These are phyloP conservation scores for Cryptococcus jaspeensis DNA, from an alignment of 1,284 basidiomycete species.

Conservation along the genomic window DNA sequence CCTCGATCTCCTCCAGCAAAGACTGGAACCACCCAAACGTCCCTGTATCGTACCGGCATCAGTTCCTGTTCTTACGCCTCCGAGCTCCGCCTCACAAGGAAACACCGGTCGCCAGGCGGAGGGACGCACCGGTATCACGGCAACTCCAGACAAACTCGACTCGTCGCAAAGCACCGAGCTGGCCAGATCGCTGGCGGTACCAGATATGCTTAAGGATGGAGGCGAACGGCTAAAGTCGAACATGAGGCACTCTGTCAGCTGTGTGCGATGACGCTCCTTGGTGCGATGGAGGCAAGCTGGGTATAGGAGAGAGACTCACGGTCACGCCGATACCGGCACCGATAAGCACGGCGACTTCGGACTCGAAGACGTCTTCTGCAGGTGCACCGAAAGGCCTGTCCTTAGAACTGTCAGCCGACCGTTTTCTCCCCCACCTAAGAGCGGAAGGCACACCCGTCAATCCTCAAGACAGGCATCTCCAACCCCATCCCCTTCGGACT, in stretches of 20 bases:
- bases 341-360: slow-evolving; percentile 78
- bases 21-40: slow-evolving; percentile 92
- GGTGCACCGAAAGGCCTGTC: slow-evolving; percentile 72
- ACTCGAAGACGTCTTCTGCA: slow-evolving; percentile 82
- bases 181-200: slow-evolving; percentile 77
- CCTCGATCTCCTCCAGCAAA: slow-evolving; percentile 77
- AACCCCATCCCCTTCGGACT: slow-evolving; percentile 53
- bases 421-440: too few relatives aligned
- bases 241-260: too few relatives aligned
- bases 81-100: too few relatives aligned
- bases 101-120: not conserved
- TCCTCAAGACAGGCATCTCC: slow-evolving; percentile 66
- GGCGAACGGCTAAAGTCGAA: slow-evolving; percentile 70
- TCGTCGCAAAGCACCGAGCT: slow-evolving; percentile 70
- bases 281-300: too few relatives aligned
- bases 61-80: not conserved
- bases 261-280: too few relatives aligned
- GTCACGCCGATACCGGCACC: slow-evolving; percentile 77
- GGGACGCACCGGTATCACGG: slow-evolving; percentile 62
- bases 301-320: slow-evolving; percentile 19
- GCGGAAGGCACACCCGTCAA: slow-evolving; percentile 66
- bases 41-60: slow-evolving; percentile 34
- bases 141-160: slow-evolving; percentile 92
- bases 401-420: not conserved
- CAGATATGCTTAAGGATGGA: slow-evolving; percentile 90